Percentiles rank a stretch among this genome's conserved stretches.
phyloP scores from a whole-genome alignment of 371 early-diverging fungal genomes.

The Apophysomyces elegans region DNA sequence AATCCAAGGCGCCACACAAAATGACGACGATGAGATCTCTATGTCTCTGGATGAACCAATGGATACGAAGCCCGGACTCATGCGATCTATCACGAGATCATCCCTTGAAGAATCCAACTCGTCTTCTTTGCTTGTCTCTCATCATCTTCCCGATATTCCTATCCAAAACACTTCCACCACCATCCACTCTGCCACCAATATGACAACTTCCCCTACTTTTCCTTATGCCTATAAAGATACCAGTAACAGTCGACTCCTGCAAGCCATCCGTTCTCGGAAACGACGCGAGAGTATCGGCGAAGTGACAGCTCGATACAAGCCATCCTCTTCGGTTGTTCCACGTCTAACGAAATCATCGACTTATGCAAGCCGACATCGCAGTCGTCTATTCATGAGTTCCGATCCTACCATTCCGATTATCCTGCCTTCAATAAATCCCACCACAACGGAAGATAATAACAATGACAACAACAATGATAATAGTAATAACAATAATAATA shows the following conservation, averaged over 20 bases:
- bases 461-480: slow-evolving; percentile 8
- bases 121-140: slow-evolving; percentile 7
- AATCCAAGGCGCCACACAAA: slow-evolving; percentile 8
- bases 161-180: not conserved
- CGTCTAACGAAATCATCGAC: slow-evolving; percentile 39
- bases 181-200: not conserved
- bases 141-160: slow-evolving; percentile 8
- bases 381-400: not conserved
- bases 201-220: slow-evolving; percentile 1
- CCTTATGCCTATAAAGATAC: not conserved
- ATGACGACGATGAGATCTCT: slow-evolving; percentile 4
- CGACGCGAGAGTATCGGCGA: slow-evolving; percentile 43
- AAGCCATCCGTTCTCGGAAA: slow-evolving; percentile 28
- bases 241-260: slow-evolving; percentile 18
- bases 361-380: slow-evolving; percentile 13
- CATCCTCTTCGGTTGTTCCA: slow-evolving; percentile 28
- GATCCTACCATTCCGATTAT: not conserved
- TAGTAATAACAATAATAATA: slow-evolving; percentile 1
- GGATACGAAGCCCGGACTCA: slow-evolving; percentile 5
- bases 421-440: slow-evolving; percentile 1
- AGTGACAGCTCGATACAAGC: slow-evolving; percentile 21
- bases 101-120: slow-evolving; percentile 1
- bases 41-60: slow-evolving; percentile 2
- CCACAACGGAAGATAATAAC: slow-evolving; percentile 13
- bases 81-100: slow-evolving; percentile 10